A percentile compares a stretch with the other conserved stretches of the same genome.
Evolutionary conservation across 2,329 filamentous ascomycete genomes (phyloP).

Genomic region (Tolypocladium ovalisporum): DNA sequence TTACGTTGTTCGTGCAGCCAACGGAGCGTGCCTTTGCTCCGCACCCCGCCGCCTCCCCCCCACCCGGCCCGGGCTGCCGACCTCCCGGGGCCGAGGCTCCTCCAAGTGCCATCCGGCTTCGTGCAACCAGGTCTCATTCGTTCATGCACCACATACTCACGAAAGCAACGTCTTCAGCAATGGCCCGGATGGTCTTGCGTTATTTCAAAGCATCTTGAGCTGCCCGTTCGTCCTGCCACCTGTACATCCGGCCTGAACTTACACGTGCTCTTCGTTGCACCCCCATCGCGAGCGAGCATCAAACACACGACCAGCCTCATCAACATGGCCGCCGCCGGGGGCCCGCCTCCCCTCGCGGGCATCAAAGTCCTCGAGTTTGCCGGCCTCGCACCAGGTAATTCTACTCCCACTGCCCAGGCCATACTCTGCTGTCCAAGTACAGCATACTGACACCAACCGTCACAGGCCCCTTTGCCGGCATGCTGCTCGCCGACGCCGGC

Average conservation of each 20-base stretch:
- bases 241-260: neutral
- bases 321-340: neutral
- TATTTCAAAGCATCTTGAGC: neutral
- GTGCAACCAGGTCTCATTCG: no score
- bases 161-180: neutral
- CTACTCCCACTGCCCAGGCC: slow-evolving; percentile 1
- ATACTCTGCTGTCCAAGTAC: neutral
- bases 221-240: neutral
- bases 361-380: slow-evolving; percentile 50
- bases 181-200: neutral
- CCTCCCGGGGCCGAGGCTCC: neutral
- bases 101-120: neutral
- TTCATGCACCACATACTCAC: no score
- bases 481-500: slow-evolving; percentile 83
- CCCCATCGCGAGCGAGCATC: neutral
- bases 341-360: slow-evolving; percentile 29
- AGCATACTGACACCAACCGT: neutral
- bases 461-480: slow-evolving; percentile 73
- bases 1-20: no score
- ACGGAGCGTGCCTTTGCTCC: neutral
- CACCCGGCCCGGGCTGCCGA: neutral
- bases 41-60: neutral
- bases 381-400: slow-evolving; percentile 51
- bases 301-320: neutral
- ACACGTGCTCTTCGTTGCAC: neutral